Evolutionary conservation across 2,329 filamentous ascomycete genomes (phyloP).

Genomic region (Geosmithia putterillii): DNA sequence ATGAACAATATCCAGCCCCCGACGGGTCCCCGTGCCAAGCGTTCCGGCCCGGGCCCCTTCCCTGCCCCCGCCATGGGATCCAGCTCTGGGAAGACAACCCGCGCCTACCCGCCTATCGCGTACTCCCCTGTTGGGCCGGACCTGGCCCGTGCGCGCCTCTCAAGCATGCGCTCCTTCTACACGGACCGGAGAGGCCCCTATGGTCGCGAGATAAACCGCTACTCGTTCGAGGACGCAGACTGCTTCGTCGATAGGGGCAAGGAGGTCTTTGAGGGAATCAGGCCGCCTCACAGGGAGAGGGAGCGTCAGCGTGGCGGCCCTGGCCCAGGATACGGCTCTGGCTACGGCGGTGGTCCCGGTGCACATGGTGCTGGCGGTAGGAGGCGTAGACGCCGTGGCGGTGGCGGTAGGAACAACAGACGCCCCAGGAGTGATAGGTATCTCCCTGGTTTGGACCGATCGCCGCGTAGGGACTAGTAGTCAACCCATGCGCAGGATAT

Average conservation of each 20-base stretch:
- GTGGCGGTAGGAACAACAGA: constrained; percentile 10
- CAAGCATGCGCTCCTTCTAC: constrained; percentile 38
- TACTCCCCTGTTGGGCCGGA: constrained; percentile 50
- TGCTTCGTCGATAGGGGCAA: constrained; percentile 59
- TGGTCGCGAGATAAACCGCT: constrained; percentile 48
- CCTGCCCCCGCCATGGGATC: constrained; percentile 5
- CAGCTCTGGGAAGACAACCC: constrained; percentile 17
- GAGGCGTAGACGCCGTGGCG: constrained; percentile 4
- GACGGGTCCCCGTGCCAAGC: constrained; percentile 25
- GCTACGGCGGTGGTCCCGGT: constrained; percentile 10
- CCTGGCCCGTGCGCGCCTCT: constrained; percentile 52
- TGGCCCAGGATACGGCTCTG: constrained; percentile 6
- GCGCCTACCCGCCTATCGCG: constrained; percentile 25
- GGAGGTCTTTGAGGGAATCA: constrained; percentile 55
- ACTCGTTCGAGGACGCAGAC: constrained; percentile 58
- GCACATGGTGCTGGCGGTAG: constrained; percentile 11
- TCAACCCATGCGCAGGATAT: too few relatives aligned
- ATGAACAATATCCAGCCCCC: constrained; percentile 7
- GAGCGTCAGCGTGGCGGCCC: constrained; percentile 21
- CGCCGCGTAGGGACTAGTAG: too few relatives aligned
- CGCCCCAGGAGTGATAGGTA: constrained; percentile 20
- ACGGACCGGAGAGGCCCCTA: constrained; percentile 19
- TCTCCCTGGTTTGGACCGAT: constrained; percentile 10
- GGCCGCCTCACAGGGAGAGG: constrained; percentile 43
- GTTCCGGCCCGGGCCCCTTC: constrained; percentile 15